These are phyloP conservation scores for Moesziomyces sp. DNA, from an alignment of 1,284 basidiomycete species.

Conservation along the genomic window DNA sequence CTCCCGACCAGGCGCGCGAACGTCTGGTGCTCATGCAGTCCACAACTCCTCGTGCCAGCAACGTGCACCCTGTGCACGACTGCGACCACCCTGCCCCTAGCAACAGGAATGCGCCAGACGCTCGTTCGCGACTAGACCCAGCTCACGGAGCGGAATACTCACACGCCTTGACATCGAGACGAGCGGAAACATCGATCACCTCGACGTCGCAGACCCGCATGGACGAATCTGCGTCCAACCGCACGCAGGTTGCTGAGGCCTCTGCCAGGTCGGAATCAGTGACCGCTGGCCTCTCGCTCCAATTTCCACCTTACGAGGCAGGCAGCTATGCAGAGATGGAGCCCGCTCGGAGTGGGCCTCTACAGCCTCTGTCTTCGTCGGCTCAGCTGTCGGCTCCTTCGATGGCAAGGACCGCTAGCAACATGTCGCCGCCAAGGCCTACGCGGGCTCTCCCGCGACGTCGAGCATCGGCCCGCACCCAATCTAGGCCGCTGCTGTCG, in stretches of 20 bases:
- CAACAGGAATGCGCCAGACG: constrained; percentile 9
- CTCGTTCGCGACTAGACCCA: background rate
- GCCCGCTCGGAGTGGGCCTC: constrained; percentile 2
- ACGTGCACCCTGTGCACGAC: background rate
- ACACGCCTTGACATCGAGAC: background rate
- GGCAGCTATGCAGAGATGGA: background rate
- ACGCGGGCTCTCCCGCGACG: constrained; percentile 36
- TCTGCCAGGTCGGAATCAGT: background rate
- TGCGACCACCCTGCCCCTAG: constrained; percentile 8
- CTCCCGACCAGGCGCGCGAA: constrained; percentile 20
- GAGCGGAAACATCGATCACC: background rate
- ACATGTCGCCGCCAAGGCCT: constrained; percentile 46
- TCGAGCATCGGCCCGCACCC: constrained; percentile 36
- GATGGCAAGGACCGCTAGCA: constrained; percentile 22
- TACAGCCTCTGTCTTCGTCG: constrained; percentile 12
- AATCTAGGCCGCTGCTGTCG: constrained; percentile 26
- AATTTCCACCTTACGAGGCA: background rate
- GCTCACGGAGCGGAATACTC: background rate
- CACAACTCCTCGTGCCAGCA: background rate
- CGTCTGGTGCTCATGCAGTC: constrained; percentile 20
- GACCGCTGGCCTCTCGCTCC: background rate
- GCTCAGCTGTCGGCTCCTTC: constrained; percentile 1
- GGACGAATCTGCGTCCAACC: background rate
- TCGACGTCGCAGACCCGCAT: background rate
- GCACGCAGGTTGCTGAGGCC: background rate